Evolutionary conservation across 805 yeast species (phyloP).

Genomic region (Clavispora phyllophila): DNA sequence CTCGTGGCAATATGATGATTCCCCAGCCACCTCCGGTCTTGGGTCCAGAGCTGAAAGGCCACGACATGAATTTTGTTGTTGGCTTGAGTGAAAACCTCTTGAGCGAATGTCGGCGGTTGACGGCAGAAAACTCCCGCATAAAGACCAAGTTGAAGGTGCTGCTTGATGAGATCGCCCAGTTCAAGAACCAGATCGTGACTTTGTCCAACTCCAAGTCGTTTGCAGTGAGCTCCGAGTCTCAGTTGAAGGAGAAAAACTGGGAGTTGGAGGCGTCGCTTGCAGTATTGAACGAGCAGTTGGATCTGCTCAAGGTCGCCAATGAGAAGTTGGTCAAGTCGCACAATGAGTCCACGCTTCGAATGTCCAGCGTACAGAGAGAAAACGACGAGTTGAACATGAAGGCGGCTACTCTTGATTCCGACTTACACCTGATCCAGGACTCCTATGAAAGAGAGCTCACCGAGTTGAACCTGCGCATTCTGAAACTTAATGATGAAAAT

Average conservation of each 20-base stretch:
- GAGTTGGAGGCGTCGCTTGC: conserved; percentile 54
- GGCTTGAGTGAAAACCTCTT: conserved; percentile 70
- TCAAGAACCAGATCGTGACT: conserved; percentile 29
- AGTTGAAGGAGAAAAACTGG: conserved; percentile 58
- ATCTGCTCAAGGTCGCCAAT: conserved; percentile 35
- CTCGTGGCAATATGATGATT: conserved; percentile 1
- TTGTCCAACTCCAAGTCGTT: conserved; percentile 29
- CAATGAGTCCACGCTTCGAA: conserved; percentile 29
- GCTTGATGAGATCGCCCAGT: conserved; percentile 39
- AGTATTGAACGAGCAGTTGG: conserved; percentile 39
- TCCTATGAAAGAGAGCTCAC: conserved; percentile 38
- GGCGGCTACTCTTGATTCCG: conserved; percentile 36
- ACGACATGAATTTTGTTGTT: conserved; percentile 67
- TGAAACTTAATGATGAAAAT: conserved; percentile 65
- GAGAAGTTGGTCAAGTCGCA: conserved; percentile 29
- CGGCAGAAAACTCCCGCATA: conserved; percentile 53
- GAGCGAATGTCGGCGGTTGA: conserved; percentile 64
- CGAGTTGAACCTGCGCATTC: conserved; percentile 47
- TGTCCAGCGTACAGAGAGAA: conserved; percentile 35
- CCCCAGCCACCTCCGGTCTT: conserved; percentile 27
- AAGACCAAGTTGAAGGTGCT: conserved; percentile 38
- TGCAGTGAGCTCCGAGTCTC: conserved; percentile 41
- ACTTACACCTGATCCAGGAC: conserved; percentile 31
- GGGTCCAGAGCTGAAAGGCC: conserved; percentile 44
- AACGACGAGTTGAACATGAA: conserved; percentile 43